These are phyloP conservation scores for Aphanocladium album DNA, from an alignment of 2,329 filamentous ascomycete species.

Conservation along the genomic window DNA sequence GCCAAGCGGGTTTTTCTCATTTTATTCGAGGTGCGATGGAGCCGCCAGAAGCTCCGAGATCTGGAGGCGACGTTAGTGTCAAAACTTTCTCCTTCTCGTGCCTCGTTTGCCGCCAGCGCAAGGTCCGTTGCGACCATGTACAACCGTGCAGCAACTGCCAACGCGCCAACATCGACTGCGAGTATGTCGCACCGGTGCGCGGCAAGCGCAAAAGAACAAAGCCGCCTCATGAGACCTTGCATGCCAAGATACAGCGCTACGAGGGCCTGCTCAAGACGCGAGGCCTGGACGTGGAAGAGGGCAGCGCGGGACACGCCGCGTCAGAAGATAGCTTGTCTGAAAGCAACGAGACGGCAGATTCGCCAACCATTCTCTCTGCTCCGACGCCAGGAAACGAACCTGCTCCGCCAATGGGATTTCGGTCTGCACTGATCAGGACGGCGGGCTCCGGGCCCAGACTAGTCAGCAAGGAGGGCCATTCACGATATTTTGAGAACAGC, in stretches of 20 bases:
- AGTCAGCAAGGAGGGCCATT: background rate
- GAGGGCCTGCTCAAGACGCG: slow-evolving; percentile 21
- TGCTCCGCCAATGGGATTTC: background rate
- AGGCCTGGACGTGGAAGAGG: slow-evolving; percentile 3
- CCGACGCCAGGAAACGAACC: background rate
- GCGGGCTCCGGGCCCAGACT: background rate
- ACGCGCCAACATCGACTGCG: slow-evolving; percentile 32
- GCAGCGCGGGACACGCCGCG: background rate
- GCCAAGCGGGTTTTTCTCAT: no score
- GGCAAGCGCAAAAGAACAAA: slow-evolving; percentile 23
- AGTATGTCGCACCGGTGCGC: slow-evolving; percentile 25
- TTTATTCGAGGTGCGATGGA: background rate
- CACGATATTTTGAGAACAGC: slow-evolving; percentile 30
- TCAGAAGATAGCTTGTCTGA: background rate
- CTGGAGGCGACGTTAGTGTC: background rate
- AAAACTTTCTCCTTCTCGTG: slow-evolving; percentile 25
- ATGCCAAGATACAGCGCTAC: slow-evolving; percentile 59
- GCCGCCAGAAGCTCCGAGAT: background rate
- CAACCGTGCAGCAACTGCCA: slow-evolving; percentile 40
- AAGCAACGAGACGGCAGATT: background rate
- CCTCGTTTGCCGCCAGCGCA: slow-evolving; percentile 32
- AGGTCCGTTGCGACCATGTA: slow-evolving; percentile 37
- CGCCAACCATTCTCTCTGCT: background rate
- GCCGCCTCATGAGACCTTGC: slow-evolving; percentile 41
- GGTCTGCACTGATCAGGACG: background rate